Conservation (phyloP, 2,329 filamentous ascomycete species). For the Paecilomyces formosus region DNA sequence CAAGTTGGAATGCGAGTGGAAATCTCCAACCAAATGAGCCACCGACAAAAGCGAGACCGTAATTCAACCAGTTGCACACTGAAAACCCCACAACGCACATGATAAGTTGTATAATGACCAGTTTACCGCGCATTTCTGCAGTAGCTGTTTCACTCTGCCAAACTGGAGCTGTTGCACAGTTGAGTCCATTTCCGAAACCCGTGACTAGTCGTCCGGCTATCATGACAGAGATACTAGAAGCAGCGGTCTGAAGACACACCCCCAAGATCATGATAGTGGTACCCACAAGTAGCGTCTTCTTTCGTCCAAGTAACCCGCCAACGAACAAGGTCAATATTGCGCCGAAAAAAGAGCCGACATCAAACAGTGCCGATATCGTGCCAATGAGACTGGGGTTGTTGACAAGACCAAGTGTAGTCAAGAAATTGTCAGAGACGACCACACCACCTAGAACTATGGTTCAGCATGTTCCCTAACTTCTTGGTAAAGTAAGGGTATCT, state of each 20-base stretch:
- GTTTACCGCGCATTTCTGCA: conserved; percentile 36
- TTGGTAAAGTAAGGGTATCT: not conserved
- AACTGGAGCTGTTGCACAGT: conserved; percentile 43
- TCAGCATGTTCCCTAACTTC: not conserved
- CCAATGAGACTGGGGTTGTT: conserved; percentile 26
- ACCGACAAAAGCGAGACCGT: conserved; percentile 40
- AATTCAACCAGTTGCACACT: conserved; percentile 47
- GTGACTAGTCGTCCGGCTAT: conserved; percentile 41
- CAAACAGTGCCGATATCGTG: conserved; percentile 51
- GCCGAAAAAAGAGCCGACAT: conserved; percentile 53
- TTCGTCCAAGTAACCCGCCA: conserved; percentile 41
- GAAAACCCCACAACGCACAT: conserved; percentile 46
- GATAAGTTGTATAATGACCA: conserved; percentile 43
- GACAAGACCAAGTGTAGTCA: conserved; percentile 40
- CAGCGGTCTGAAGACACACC: conserved; percentile 41
- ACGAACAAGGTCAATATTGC: conserved; percentile 37
- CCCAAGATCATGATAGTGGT: conserved; percentile 43
- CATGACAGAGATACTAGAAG: conserved; percentile 41
- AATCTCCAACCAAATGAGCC: conserved; percentile 39
- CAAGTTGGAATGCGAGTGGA: conserved; percentile 42
- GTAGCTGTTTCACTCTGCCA: conserved; percentile 47
- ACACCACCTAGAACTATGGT: conserved; percentile 38
- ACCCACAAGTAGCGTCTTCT: conserved; percentile 39
- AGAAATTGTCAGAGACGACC: conserved; percentile 47
- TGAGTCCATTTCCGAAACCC: conserved; percentile 46